Evolutionary conservation across 495 filamentous ascomycete species (phyloP).

Genomic region (Aspergillus funiculosus): DNA sequence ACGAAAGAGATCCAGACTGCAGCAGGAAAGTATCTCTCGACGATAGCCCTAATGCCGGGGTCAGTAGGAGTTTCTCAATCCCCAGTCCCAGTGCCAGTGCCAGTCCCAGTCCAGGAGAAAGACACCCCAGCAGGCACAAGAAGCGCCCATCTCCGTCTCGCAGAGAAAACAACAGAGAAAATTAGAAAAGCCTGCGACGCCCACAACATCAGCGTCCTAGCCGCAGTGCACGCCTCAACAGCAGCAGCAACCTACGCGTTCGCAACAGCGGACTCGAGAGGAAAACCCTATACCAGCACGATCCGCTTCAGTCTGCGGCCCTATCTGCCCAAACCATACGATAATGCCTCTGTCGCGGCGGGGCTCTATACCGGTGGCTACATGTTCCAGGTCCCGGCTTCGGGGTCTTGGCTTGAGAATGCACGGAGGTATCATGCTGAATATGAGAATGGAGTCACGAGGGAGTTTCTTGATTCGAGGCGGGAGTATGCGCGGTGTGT

Average conservation of each 20-base stretch:
- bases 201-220: conserved; percentile 13
- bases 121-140: conserved; percentile 20
- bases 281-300: conserved; percentile 31
- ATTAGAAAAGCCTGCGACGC: conserved; percentile 14
- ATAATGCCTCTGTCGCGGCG: conserved; percentile 18
- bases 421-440: conserved; percentile 23
- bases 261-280: conserved; percentile 15
- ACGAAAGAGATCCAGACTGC: conserved; percentile 8
- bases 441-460: conserved; percentile 22
- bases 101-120: too few species aligned
- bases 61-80: conserved; percentile 19
- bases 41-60: conserved; percentile 12
- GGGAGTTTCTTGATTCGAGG: conserved; percentile 20
- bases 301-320: conserved; percentile 26
- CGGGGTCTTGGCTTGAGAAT: conserved; percentile 24
- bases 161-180: conserved; percentile 12
- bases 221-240: conserved; percentile 27
- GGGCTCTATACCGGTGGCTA: conserved; percentile 27
- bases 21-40: conserved; percentile 7
- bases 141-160: conserved; percentile 9
- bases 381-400: conserved; percentile 18
- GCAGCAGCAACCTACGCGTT: conserved; percentile 23
- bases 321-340: conserved; percentile 24
- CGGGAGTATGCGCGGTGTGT: conserved; percentile 22
- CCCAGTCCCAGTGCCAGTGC: too few species aligned